Percentiles rank a stretch among this genome's conserved stretches.
Conservation (phyloP, 352 stramenopile genomes). For the Globisporangium irregulare region DNA sequence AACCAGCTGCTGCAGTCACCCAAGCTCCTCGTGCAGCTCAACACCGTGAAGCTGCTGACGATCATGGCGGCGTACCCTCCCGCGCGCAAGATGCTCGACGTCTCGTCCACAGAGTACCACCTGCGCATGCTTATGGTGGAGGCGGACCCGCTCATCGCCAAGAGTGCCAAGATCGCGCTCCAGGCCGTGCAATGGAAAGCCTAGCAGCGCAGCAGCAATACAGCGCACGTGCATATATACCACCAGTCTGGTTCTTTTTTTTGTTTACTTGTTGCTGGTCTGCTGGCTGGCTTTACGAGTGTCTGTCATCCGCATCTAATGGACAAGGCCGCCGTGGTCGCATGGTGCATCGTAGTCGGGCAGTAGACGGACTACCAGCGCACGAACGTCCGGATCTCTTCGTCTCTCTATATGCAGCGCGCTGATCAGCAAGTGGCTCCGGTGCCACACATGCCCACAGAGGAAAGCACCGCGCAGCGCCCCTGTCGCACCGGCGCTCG, state of each 20-base stretch:
- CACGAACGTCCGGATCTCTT: not conserved
- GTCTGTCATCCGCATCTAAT: not conserved
- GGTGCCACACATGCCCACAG: not conserved
- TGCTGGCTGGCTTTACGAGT: not conserved
- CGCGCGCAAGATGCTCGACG: constrained; percentile 44
- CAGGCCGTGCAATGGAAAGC: constrained; percentile 59
- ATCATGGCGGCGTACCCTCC: constrained; percentile 56
- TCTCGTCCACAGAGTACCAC: constrained; percentile 47
- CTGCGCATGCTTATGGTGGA: constrained; percentile 40
- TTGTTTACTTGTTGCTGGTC: not conserved
- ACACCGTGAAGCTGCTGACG: constrained; percentile 60
- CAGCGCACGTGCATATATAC: not conserved
- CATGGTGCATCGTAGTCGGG: not conserved
- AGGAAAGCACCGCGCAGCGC: not conserved
- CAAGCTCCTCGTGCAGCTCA: constrained; percentile 57
- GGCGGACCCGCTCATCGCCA: constrained; percentile 44
- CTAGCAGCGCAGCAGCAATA: constrained; percentile 15
- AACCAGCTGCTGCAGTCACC: constrained; percentile 65
- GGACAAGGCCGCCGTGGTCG: not conserved
- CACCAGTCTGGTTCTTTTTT: constrained; percentile 3
- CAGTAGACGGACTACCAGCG: not conserved
- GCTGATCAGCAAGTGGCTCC: not conserved
- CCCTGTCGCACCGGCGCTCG: not conserved
- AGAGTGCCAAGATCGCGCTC: constrained; percentile 53
- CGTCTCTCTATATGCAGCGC: not conserved